A percentile compares a stretch with the other conserved stretches of the same genome.
Conservation (phyloP, 1,139 yeast species). For the Taphrina pruni region DNA sequence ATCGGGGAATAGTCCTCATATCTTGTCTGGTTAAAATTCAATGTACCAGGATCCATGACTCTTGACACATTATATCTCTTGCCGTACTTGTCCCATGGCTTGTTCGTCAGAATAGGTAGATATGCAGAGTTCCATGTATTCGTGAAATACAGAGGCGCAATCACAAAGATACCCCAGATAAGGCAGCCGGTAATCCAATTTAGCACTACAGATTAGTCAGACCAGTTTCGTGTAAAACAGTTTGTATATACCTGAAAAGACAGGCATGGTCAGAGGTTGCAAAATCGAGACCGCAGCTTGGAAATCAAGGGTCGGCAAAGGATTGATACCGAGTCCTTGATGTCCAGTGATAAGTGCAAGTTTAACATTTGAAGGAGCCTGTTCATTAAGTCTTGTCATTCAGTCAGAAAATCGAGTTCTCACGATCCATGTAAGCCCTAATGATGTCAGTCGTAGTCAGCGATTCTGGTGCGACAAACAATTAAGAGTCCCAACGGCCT, state of each 20-base stretch:
- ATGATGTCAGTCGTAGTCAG: background rate
- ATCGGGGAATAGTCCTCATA: conserved; percentile 65
- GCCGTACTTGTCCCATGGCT: conserved; percentile 61
- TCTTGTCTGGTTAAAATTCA: conserved; percentile 56
- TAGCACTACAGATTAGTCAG: conserved; percentile 45
- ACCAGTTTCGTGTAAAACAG: conserved; percentile 58
- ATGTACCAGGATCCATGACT: conserved; percentile 56
- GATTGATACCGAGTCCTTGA: conserved; percentile 64
- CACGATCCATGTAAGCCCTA: conserved; percentile 63
- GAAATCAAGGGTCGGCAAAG: conserved; percentile 49
- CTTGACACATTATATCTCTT: conserved; percentile 55
- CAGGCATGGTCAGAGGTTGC: conserved; percentile 7
- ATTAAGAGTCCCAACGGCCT: conserved; percentile 61
- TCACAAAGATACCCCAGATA: conserved; percentile 8
- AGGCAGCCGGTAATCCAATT: conserved; percentile 36
- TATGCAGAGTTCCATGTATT: conserved; percentile 44
- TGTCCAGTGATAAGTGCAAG: conserved; percentile 63
- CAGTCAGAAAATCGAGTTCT: background rate
- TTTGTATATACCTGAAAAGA: conserved; percentile 63
- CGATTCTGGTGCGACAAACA: conserved; percentile 50
- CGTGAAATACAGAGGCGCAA: conserved; percentile 57
- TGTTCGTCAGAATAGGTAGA: conserved; percentile 53
- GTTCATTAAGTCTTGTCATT: background rate
- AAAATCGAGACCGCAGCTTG: conserved; percentile 49
- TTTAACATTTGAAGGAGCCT: conserved; percentile 59